phyloP scores from a whole-genome alignment of 2,329 filamentous ascomycete genomes.

The Xylariaceae sp. region DNA sequence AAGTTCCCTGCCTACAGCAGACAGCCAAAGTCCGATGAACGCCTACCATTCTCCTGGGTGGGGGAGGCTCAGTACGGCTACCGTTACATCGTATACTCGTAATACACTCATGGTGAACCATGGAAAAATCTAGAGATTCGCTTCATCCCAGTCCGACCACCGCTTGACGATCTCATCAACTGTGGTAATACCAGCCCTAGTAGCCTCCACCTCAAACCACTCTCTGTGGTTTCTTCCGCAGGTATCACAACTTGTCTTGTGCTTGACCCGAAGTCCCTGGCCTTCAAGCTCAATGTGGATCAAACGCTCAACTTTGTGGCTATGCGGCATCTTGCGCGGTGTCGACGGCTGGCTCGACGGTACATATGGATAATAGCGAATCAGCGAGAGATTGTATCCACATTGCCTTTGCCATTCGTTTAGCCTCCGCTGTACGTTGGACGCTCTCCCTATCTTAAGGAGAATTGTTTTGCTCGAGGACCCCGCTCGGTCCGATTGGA shows the following conservation, averaged over 20 bases:
- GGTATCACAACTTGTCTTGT: slow-evolving; percentile 68
- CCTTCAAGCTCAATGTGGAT: slow-evolving; percentile 87
- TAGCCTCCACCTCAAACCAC: slow-evolving; percentile 92
- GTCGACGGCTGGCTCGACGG: slow-evolving; percentile 50
- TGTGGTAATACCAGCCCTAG: slow-evolving; percentile 70
- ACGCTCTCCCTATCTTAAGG: slow-evolving; percentile 70
- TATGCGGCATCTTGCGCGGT: slow-evolving; percentile 80
- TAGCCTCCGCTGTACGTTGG: slow-evolving; percentile 88
- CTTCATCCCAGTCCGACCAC: slow-evolving; percentile 87
- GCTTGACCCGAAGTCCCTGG: slow-evolving; percentile 59
- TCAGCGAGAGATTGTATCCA: slow-evolving; percentile 83
- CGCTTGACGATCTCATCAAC: slow-evolving; percentile 74
- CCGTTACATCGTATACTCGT: slow-evolving; percentile 21
- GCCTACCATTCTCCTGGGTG: neutral
- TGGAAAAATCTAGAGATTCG: slow-evolving; percentile 18
- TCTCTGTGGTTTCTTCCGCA: slow-evolving; percentile 89
- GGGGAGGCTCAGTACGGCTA: slow-evolving; percentile 1
- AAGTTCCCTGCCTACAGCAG: neutral
- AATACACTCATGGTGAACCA: slow-evolving; percentile 15
- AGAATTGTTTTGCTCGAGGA: slow-evolving; percentile 65
- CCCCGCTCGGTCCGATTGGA: slow-evolving; percentile 33
- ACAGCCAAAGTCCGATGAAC: slow-evolving; percentile 4
- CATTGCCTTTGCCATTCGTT: slow-evolving; percentile 95
- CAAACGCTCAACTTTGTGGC: slow-evolving; percentile 85
- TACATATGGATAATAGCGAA: slow-evolving; percentile 90